These are phyloP conservation scores for Solanum hybrid DNA, from an alignment of 305 asterid species.

Conservation along the genomic window DNA sequence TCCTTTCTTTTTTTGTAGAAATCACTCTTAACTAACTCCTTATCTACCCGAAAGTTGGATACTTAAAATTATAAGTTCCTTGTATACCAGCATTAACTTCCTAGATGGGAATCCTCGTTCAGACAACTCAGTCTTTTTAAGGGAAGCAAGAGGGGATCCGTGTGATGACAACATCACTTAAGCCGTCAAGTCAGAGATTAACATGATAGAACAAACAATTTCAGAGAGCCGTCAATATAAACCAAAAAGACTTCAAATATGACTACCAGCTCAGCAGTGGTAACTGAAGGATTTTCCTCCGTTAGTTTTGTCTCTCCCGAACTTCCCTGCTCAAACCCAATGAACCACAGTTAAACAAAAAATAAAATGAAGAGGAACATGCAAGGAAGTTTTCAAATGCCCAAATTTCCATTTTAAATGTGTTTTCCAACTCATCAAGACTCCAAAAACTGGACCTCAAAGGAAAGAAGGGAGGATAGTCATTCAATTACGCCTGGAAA, in stretches of 20 bases:
- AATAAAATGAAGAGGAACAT: not conserved
- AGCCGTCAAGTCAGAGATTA: not conserved
- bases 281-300: conserved; percentile 18
- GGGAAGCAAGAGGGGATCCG: not conserved
- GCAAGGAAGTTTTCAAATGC: not conserved
- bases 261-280: conserved; percentile 25
- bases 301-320: conserved; percentile 18
- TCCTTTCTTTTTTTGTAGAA: not conserved
- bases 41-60: not conserved
- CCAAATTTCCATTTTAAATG: not conserved
- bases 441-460: not conserved
- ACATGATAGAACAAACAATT: not conserved
- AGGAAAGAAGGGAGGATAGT: not conserved
- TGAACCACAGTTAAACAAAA: not conserved
- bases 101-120: not conserved
- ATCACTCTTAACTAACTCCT: not conserved
- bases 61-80: not conserved
- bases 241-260: not conserved
- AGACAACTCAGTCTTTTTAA: not conserved
- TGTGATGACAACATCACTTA: not conserved
- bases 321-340: conserved; percentile 21
- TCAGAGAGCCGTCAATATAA: not conserved
- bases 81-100: not conserved
- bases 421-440: not conserved
- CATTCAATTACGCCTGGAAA: not conserved